These are phyloP conservation scores for Blastobotrys aristatus DNA, from an alignment of 1,139 yeast genomes.

Conservation along the genomic window DNA sequence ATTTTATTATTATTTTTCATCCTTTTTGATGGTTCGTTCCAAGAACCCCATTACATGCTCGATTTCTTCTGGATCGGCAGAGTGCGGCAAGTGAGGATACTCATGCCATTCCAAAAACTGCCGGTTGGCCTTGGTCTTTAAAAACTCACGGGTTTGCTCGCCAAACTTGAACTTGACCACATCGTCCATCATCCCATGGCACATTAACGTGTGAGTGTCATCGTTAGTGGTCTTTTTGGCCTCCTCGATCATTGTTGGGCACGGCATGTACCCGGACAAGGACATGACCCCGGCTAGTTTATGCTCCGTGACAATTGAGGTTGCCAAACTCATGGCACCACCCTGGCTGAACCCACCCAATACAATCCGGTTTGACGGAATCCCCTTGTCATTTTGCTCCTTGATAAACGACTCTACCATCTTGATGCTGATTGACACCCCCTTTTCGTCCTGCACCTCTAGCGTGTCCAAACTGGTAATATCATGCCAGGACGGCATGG, in stretches of 20 bases:
- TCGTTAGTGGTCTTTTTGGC: slow-evolving; percentile 39
- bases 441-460: slow-evolving; percentile 55
- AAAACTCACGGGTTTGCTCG: slow-evolving; percentile 36
- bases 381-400: slow-evolving; percentile 59
- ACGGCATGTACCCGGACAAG: slow-evolving; percentile 73
- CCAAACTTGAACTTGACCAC: slow-evolving; percentile 53
- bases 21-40: slow-evolving; percentile 6
- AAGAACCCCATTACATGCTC: slow-evolving; percentile 54
- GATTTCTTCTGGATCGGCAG: slow-evolving; percentile 63
- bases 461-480: slow-evolving; percentile 49
- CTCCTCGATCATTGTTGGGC: slow-evolving; percentile 40
- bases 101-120: slow-evolving; percentile 49
- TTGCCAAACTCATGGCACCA: slow-evolving; percentile 70
- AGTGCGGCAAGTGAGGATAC: slow-evolving; percentile 64
- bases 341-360: slow-evolving; percentile 97
- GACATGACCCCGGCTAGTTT: slow-evolving; percentile 77
- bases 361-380: slow-evolving; percentile 65
- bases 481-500: slow-evolving; percentile 89
- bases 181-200: slow-evolving; percentile 80
- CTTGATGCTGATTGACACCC: slow-evolving; percentile 56
- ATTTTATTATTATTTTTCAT: neutral
- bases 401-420: slow-evolving; percentile 50
- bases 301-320: slow-evolving; percentile 37
- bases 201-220: slow-evolving; percentile 76
- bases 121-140: slow-evolving; percentile 48